Evolutionary conservation across 1,139 yeast species (phyloP), one percentile per base, ranked within the genome.

Genomic region (Taphrina confusa): DNA sequence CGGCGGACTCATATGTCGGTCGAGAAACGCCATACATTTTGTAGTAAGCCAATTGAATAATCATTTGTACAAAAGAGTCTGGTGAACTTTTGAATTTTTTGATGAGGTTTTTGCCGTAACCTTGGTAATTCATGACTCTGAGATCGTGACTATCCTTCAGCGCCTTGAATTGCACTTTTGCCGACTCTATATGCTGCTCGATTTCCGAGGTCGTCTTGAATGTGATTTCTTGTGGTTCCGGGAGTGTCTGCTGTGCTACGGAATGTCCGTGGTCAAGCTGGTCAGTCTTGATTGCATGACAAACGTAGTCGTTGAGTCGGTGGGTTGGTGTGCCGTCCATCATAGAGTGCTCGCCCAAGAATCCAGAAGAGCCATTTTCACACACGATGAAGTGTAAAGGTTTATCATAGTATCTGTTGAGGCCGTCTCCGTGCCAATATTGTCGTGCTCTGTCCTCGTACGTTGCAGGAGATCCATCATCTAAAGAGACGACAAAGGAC

Each of bases 271-370:
- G 70, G 70, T 77, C 72, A 45, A 77, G 73, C 66, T 78, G 73
- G 65, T 78, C 67, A 68, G 82, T 79, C 65, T 73, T 65, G 64
- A 87, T 75, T 68, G 82, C 81, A 59, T 79, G 79, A 66, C 83
- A 78, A 55, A 91, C 79, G 70, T 79, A 84, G 74, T 89, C 91
- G 74, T 91, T 91, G 75, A 92, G 76, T 69, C 91, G 84, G 68
- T 88, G 84, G 37, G 96, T 92, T 69, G 97, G 96, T 20, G 97
- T 89, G 65, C 97, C 98, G 74, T 92, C 98, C 97, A 92, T 92
- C 79, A 82, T 87, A 33, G 97, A 89, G 76, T 92, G 98, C 76
- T 92, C 98, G 64, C 96, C 97, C 71, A 90, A 76, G 77, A 90
- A 91, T 1, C 97, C 97, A 20, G 96, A 87, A 67, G 83, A 79